A percentile compares a stretch with the other conserved stretches of the same genome.
These are phyloP conservation scores for Asterochloris sp. DNA, from an alignment of 139 green algal species.

Conservation along the genomic window DNA sequence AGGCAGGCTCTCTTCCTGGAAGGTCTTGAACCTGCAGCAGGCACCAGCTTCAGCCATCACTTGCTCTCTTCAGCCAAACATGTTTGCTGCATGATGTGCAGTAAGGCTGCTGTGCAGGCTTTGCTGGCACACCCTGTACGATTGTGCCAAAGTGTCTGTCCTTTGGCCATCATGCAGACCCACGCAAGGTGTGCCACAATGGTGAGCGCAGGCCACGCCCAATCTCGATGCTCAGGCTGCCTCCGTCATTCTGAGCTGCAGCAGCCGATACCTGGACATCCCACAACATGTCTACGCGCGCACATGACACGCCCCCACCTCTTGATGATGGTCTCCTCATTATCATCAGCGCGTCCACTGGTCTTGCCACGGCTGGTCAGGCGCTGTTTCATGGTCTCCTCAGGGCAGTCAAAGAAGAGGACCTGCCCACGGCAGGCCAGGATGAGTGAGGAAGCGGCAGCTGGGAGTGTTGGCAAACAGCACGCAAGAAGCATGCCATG, in stretches of 20 bases:
- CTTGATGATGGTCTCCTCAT: slow-evolving; percentile 60
- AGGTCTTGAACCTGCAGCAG: slow-evolving; percentile 32
- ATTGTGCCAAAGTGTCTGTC: no score
- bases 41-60: not conserved
- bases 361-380: slow-evolving; percentile 56
- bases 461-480: not conserved
- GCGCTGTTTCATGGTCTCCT: slow-evolving; percentile 74
- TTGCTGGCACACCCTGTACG: no score
- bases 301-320: slow-evolving; percentile 26
- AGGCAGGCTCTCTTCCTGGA: slow-evolving; percentile 77
- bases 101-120: not conserved
- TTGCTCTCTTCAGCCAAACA: not conserved
- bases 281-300: not conserved
- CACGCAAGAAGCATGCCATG: no score
- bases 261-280: no score
- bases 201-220: not conserved
- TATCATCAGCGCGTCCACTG: slow-evolving; percentile 57
- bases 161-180: no score
- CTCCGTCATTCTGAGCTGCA: no score
- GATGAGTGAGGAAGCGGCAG: not conserved
- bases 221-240: not conserved
- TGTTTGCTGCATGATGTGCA: not conserved
- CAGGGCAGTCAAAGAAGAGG: slow-evolving; percentile 82
- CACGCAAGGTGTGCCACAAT: not conserved
- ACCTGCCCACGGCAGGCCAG: slow-evolving; percentile 25